Base-by-base conservation (phyloP, 345 rosid genomes). In the Luvunga scandens region DNA sequence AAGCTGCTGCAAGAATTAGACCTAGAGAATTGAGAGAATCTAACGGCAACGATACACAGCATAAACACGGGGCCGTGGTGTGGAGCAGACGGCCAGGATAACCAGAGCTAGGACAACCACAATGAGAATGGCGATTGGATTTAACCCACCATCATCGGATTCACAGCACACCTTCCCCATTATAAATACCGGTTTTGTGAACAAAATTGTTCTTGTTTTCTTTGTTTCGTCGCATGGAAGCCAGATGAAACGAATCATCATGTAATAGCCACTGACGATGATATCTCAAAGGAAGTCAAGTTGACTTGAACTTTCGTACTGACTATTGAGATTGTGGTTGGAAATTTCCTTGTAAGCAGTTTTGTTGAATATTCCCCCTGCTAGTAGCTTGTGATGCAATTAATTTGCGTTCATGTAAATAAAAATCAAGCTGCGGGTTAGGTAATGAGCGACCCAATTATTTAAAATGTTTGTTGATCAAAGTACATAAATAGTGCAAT, bases 121-220 rank as follows among this genome's bases (percentile, higher is more conserved):
- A 21, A 87, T 4, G 61, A 90, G 81, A 62, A 87, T 25, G 28
- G 50, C 62, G 10, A 75, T 0, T 31, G 79, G 53, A 80, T 63
- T 78, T 0, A 82, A 55, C 16, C 85, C 71, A 57, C 76, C 85
- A 68, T 81, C 86, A 0, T 79, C 87, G 4, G 82, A 74, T 3
- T 75, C 76, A 74, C 83, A 81, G 65, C 88, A 85, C 50, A 80
- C 5, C 50, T 87, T 87, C 33, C 83, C 89, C 86, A 80, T 89
- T 79, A 69, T 59, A 75, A n/a, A 18, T 74, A 60, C 62, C 66
- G 30, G 25, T 50, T 45, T 56, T 28, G 57, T 30, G 30, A 30
- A 34, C 27, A 4, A 21, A 22, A 22, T 22, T 76, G 25, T 50
- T 71, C 57, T 73, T 63, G 72, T 75, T 66, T 63, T 69, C 81